Conservation (phyloP, 2,329 filamentous ascomycete species). For the Clonostachys sp. region DNA sequence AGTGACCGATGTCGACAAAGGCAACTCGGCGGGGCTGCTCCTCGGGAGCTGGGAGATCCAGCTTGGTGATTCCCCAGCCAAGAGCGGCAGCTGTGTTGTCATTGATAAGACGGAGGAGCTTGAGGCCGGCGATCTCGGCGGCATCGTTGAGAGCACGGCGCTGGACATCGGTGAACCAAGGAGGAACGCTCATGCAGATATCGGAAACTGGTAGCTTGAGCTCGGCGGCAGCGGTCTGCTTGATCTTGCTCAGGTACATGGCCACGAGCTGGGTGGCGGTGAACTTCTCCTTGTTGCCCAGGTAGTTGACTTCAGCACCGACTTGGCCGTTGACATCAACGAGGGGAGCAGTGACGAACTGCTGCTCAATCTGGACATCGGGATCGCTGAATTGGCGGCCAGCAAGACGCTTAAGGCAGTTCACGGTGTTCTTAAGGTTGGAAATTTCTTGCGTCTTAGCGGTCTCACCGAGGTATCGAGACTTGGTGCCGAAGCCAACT, state of each 20-base stretch:
- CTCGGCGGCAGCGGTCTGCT: slow-evolving; percentile 80
- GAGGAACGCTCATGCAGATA: slow-evolving; percentile 87
- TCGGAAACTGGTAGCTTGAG: slow-evolving; percentile 89
- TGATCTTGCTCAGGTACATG: slow-evolving; percentile 96
- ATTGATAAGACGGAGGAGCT: slow-evolving; percentile 91
- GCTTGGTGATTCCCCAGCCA: slow-evolving; percentile 96
- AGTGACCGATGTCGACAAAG: slow-evolving; percentile 94
- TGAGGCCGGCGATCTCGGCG: slow-evolving; percentile 88
- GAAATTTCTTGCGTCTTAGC: slow-evolving; percentile 99
- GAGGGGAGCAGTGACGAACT: slow-evolving; percentile 81
- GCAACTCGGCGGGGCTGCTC: slow-evolving; percentile 88
- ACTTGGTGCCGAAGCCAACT: slow-evolving; percentile 92
- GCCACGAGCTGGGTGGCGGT: slow-evolving; percentile 88
- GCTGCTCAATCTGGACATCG: slow-evolving; percentile 88
- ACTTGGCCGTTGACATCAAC: slow-evolving; percentile 92
- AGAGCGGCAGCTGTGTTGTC: slow-evolving; percentile 95
- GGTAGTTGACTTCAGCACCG: slow-evolving; percentile 87
- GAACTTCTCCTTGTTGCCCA: slow-evolving; percentile 94
- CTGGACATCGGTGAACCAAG: slow-evolving; percentile 96
- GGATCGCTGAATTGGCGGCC: slow-evolving; percentile 85
- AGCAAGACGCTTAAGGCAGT: slow-evolving; percentile 85
- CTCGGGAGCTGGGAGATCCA: slow-evolving; percentile 81
- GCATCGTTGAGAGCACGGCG: slow-evolving; percentile 86
- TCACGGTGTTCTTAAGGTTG: slow-evolving; percentile 98
- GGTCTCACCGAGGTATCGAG: slow-evolving; percentile 87